phyloP scores from a whole-genome alignment of 768 basidiomycete species.

The Termitomyces sp. region DNA sequence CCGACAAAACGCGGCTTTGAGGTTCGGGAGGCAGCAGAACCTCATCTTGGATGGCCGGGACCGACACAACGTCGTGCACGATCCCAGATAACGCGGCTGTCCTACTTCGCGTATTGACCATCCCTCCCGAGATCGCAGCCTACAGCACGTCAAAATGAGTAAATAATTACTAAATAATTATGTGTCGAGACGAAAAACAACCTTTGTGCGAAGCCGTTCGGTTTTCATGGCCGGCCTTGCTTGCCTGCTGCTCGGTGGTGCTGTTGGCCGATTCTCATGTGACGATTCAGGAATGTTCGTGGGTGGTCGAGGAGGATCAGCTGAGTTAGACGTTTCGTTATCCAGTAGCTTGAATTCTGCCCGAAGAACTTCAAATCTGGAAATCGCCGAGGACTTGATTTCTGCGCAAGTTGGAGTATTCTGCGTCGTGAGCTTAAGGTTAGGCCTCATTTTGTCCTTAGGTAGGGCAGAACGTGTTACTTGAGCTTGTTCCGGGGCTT shows the following conservation, averaged over 20 bases:
- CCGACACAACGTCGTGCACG: constrained; percentile 7
- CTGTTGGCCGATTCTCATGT: not conserved
- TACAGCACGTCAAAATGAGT: not conserved
- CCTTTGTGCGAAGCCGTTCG: constrained; percentile 10
- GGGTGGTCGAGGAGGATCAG: not conserved
- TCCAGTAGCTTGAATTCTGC: constrained; percentile 23
- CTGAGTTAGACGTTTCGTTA: constrained; percentile 9
- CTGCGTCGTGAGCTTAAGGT: constrained; percentile 13
- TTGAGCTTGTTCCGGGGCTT: not conserved
- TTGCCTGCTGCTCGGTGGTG: not conserved
- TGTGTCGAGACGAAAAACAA: constrained; percentile 1
- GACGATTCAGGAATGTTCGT: not conserved
- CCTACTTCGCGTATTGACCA: constrained; percentile 20
- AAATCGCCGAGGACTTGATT: constrained; percentile 13
- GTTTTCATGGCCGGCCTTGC: constrained; percentile 4
- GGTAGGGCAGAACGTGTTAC: not conserved
- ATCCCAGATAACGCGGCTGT: constrained; percentile 6
- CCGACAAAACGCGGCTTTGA: constrained; percentile 1
- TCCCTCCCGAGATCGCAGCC: constrained; percentile 23
- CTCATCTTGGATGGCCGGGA: constrained; percentile 7
- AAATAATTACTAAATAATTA: constrained; percentile 6
- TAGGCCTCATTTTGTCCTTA: constrained; percentile 14
- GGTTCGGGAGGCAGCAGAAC: not conserved
- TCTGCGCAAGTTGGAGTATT: constrained; percentile 8
- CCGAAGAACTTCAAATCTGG: constrained; percentile 15